Evolutionary conservation across 2,329 filamentous ascomycete genomes (phyloP), one percentile per base, ranked within the genome.

Genomic region (Aspergillus proliferans): DNA sequence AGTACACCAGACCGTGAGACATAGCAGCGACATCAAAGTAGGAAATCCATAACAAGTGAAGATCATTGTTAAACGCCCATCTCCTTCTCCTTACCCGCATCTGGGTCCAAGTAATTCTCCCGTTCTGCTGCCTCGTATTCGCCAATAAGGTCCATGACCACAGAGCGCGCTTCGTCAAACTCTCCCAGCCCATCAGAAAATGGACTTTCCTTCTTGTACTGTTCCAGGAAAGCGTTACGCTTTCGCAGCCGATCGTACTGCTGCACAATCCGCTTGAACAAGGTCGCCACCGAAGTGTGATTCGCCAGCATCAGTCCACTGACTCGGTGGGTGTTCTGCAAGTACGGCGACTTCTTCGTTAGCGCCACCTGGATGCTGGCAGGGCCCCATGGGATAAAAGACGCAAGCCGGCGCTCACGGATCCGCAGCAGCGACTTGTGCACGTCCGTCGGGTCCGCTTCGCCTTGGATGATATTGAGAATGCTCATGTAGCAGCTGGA

Each of bases 401-500:
- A 94, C 8, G 93, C 94, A 47, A 98, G 80, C 51, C 89, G 84
- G 45, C 93, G 86, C 76, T 98, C 93, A 45, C 93, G 86, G 64
- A 98, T 98, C 56, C 93, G 88, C 50, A 98, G 82, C 50, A 98
- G 77, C 56, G 92, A 97, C 80, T 98, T 98, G 77, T 98, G 93
- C 49, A 98, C 82, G 71, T 98, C 94, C 3, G 92, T 97, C 7
- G 93, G 92, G 66, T 98, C 94, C 36, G 94, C 93, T 70, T 98
- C 93, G 63, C 93, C 93, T 76, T 97, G 93, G 61, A 98, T 98
- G 62, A 98, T 95, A 71, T 98, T 97, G 54, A 98, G 78, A 59
- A 98, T 97, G 43, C 90, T 95, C 65, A 98, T 97, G 75, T 98
- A 98, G 76, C 93, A 98, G 73, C 90, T 96, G 75, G 89, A 94